These are phyloP conservation scores for Starmerella vaccinii DNA, from an alignment of 805 yeast genomes.

Conservation along the genomic window DNA sequence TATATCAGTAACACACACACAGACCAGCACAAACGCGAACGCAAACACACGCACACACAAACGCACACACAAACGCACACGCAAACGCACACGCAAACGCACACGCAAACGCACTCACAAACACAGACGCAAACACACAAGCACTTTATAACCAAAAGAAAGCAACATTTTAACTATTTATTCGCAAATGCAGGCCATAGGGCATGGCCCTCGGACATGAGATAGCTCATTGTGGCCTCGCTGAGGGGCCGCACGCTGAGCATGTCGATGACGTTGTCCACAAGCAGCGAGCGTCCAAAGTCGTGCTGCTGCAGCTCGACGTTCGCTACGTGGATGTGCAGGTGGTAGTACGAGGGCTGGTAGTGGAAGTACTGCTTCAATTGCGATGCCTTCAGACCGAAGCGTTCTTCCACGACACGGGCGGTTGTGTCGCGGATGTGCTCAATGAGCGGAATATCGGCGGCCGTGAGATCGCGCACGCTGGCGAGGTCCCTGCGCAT, in stretches of 20 bases:
- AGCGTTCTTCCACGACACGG: conserved; percentile 40
- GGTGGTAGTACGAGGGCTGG: conserved; percentile 93
- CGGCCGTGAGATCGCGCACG: conserved; percentile 57
- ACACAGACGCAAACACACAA: too few relatives aligned
- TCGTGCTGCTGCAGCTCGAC: conserved; percentile 55
- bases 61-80: too few relatives aligned
- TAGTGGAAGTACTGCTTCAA: conserved; percentile 74
- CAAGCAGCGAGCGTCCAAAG: conserved; percentile 71
- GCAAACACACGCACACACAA: neutral
- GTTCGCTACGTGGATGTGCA: conserved; percentile 84
- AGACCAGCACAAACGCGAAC: too few relatives aligned
- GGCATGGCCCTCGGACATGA: conserved; percentile 66
- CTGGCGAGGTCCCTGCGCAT: conserved; percentile 50
- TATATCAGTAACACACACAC: neutral
- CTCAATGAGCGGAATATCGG: conserved; percentile 51
- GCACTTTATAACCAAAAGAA: too few relatives aligned
- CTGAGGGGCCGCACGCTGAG: conserved; percentile 45
- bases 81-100: too few relatives aligned
- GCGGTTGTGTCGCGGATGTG: conserved; percentile 39
- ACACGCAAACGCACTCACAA: too few relatives aligned
- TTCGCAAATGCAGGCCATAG: conserved; percentile 33
- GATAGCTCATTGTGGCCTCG: conserved; percentile 50
- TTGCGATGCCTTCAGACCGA: conserved; percentile 43
- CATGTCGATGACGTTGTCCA: conserved; percentile 74
- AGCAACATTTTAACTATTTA: neutral